Evolutionary conservation across 164 flowering plant species (phyloP), one percentile per base, ranked within the genome.

Genomic region (Protea cynaroides): DNA sequence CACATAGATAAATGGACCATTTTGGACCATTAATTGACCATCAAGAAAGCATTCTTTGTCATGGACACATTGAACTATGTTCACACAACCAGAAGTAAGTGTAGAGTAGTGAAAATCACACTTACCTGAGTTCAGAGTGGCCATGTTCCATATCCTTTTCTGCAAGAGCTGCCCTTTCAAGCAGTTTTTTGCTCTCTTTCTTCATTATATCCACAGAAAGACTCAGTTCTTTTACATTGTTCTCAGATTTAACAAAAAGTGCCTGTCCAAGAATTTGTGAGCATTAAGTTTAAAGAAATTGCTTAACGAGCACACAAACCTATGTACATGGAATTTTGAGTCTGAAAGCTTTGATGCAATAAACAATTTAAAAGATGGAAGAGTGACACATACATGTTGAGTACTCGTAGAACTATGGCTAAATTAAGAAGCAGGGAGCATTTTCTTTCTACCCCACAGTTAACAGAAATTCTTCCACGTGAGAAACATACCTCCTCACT

Each of bases 91-190:
- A 40, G 12, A 52, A 13, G 37, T 12, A 10, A 29, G 4, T 49
- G 17, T 5, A 14, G 50, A 49, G 21, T n/a, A 17, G 12, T 22
- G 21, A 38, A 24, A 52, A 69, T 25, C 58, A 59, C 60, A 55
- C 60, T 22, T 81, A 90, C 97, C 56, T 77, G 66, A 93, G 88
- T 53, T 84, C 85, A 54, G 65, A 54, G 54, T 64, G 78, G 40
- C 98, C 98, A 51, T 72, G 83, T 54, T 59, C 73, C 97, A 91
- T 87, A 10, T 91, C 98, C 61, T 77, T 87, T 71, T 86, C 92
- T 56, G 98, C 97, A 65, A 89, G 81, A 55, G 87, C 69, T 38
- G 91, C 82, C 73, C 98, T 87, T 78, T 94, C 84, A 59, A 84
- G 84, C 64, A 94, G 79, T 65, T 94, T 94, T 65, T 61, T 67